These are phyloP conservation scores for Nigrograna mackinnonii DNA, from an alignment of 2,329 filamentous ascomycete species.

Conservation along the genomic window DNA sequence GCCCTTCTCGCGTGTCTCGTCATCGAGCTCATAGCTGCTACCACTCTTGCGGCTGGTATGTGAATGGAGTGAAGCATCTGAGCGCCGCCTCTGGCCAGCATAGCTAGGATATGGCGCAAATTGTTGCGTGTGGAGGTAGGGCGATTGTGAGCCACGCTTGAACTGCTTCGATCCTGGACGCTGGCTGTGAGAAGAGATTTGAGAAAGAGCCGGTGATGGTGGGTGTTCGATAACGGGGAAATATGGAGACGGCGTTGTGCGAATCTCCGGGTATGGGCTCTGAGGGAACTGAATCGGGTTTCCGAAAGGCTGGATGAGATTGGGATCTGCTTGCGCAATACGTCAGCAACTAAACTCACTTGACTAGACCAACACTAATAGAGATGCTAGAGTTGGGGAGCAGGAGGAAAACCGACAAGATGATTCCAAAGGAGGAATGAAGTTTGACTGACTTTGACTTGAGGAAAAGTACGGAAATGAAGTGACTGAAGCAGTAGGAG, in stretches of 20 bases:
- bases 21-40: slow-evolving; percentile 42
- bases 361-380: slow-evolving; percentile 10
- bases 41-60: slow-evolving; percentile 57
- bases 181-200: slow-evolving; percentile 51
- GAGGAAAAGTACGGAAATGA: slow-evolving; percentile 21
- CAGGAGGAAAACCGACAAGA: slow-evolving; percentile 46
- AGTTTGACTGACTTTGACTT: slow-evolving; percentile 17
- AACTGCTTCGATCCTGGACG: slow-evolving; percentile 44
- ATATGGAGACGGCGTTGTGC: slow-evolving; percentile 44
- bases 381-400: neutral
- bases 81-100: slow-evolving; percentile 62
- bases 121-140: slow-evolving; percentile 61
- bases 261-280: slow-evolving; percentile 46
- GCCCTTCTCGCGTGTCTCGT: slow-evolving; percentile 65
- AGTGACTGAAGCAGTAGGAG: slow-evolving; percentile 14
- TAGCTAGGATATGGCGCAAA: slow-evolving; percentile 58
- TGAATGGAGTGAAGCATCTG: slow-evolving; percentile 69
- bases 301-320: slow-evolving; percentile 58
- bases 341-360: neutral
- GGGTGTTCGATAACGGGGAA: slow-evolving; percentile 51
- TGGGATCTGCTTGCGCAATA: slow-evolving; percentile 53
- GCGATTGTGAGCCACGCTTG: slow-evolving; percentile 65
- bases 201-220: slow-evolving; percentile 67
- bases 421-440: slow-evolving; percentile 29
- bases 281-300: slow-evolving; percentile 44